Base-by-base conservation (phyloP, 257 asterid species). In the Rhazya stricta region DNA sequence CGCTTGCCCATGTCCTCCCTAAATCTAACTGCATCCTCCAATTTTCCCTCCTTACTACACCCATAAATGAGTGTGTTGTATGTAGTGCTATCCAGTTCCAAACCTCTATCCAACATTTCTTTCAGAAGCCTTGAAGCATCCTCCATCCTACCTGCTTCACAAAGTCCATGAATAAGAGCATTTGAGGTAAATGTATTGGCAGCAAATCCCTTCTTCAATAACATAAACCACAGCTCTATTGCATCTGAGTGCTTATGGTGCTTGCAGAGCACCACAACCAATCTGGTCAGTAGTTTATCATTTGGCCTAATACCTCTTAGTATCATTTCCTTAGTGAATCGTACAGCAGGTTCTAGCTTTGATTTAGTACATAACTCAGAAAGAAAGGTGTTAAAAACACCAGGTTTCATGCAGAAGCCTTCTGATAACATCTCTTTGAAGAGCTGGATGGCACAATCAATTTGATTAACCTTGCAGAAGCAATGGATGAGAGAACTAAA, bases 21-120 rank as follows among this genome's bases (percentile, higher is more conserved):
- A 74, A 94, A 85, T 80, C 72, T 86, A 83, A 85, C 81, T 66
- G 86, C 94, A 67, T 66, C 73, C 68, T 90, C 97, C 85, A 91
- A 76, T 73, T 68, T 82, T 69, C 84, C 87, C 78, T 62, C 85
- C 79, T 86, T 94, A 84, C 91, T 84, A 79, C 78, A 86, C 63
- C 96, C 92, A 84, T 80, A 86, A 68, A 94, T 90, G 77, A 91
- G 82, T 34, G 93, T 86, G 80, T 91, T 90, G 79, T 89, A 94
- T 10, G 97, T 87, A 69, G 73, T 84, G 74, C 80, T 72, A 83
- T 93, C 95, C 83, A 87, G 43, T 73, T 60, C 72, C 61, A 87
- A 74, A 71, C 87, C 86, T 58, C 56, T 68, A 45, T 72, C 82
- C 81, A 84, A 50, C 89, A 91, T 84, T 67, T 81, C 83, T 81